Conservation (phyloP, 495 filamentous ascomycete genomes). For the Pseudevernia furfuracea region DNA sequence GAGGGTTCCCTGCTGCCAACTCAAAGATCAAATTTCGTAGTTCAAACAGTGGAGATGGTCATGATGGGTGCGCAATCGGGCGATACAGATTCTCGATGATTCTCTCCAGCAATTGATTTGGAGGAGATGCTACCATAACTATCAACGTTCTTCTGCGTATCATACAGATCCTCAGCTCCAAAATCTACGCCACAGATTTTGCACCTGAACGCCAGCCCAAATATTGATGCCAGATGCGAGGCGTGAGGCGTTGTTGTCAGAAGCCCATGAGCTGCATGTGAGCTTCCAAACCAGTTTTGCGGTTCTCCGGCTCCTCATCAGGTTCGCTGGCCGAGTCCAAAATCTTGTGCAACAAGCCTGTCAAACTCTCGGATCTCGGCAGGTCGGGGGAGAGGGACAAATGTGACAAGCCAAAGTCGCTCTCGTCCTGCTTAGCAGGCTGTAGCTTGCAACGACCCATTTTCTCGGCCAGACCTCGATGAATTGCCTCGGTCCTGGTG, state of each 20-base stretch:
- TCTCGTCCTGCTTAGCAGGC: neutral
- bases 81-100: neutral
- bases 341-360: neutral
- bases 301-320: neutral
- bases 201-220: neutral
- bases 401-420: neutral
- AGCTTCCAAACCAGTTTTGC: neutral
- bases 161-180: neutral
- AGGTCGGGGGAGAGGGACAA: neutral
- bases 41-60: neutral
- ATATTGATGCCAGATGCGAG: neutral
- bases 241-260: neutral
- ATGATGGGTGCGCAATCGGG: neutral
- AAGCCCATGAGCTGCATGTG: neutral
- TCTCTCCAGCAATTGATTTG: neutral
- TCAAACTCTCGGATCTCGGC: neutral
- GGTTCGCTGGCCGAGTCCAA: slow-evolving; percentile 3
- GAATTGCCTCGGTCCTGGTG: neutral
- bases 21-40: no score
- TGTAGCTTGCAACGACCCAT: neutral
- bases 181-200: neutral
- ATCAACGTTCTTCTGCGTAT: neutral
- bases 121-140: neutral
- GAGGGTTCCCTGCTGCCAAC: no score
- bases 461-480: neutral